Evolutionary conservation across 2,329 filamentous ascomycete genomes (phyloP).

Genomic region (Aquanectria penicillioides): DNA sequence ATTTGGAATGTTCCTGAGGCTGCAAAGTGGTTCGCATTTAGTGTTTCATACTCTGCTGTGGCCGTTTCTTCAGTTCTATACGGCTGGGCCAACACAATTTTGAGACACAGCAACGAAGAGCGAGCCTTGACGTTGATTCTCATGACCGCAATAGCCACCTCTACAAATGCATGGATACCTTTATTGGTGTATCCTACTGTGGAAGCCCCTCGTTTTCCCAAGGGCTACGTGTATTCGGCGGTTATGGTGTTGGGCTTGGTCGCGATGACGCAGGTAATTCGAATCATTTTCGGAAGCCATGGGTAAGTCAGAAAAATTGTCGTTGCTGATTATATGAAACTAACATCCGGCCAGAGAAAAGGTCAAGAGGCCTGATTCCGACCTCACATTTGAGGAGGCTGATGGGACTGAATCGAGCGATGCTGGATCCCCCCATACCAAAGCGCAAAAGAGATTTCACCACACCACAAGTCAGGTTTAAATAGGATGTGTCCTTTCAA

Average conservation of each 20-base stretch:
- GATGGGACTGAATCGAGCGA: background rate
- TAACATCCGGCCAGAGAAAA: conserved; percentile 16
- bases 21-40: conserved; percentile 33
- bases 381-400: background rate
- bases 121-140: conserved; percentile 29
- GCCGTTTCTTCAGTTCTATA: conserved; percentile 31
- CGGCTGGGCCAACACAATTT: conserved; percentile 31
- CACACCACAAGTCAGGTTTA: no score
- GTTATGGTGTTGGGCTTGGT: conserved; percentile 25
- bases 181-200: conserved; percentile 29
- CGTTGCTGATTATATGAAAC: background rate
- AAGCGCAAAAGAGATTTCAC: background rate
- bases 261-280: conserved; percentile 28
- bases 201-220: conserved; percentile 26
- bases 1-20: conserved; percentile 30
- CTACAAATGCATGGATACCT: conserved; percentile 29
- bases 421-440: background rate
- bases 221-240: conserved; percentile 30
- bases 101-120: conserved; percentile 28
- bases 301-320: conserved; percentile 20
- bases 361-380: background rate
- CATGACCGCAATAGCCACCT: conserved; percentile 31
- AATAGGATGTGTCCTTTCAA: no score
- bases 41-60: conserved; percentile 28
- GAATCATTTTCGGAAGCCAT: conserved; percentile 26